Evolutionary conservation across 768 basidiomycete species (phyloP), one percentile per base, ranked within the genome.

Genomic region (Amanita thiersii): DNA sequence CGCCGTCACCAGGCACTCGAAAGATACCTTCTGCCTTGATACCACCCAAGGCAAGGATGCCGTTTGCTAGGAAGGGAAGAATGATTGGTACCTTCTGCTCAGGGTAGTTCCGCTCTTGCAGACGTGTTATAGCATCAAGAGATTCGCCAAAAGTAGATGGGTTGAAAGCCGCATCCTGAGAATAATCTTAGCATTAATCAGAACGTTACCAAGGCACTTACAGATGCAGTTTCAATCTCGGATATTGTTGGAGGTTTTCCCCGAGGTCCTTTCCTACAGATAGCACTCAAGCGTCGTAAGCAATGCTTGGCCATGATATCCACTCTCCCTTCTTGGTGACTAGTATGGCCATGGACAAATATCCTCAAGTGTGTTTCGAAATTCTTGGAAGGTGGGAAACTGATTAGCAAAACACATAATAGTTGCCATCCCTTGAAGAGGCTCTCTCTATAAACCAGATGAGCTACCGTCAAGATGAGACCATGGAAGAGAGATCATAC

Each of bases 81-180:
- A 97, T 87, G 58, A 92, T 89, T 12, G 92, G 92, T 9, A 94
- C 81, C 58, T 80, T 84, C 50, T 85, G 78, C 40, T 76, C 68
- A 2, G 90, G 86, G 52, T 94, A 93, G 38, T 83, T 88, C 30
- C 86, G 77, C 53, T 82, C 80, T 61, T 96, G 92, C 7, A 91
- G 65, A 33, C 84, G 70, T 61, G 86, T 81, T 46, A 90, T 85
- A 18, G 79, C 79, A 48, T 86, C 86, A 9, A 97, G 69, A 0
- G 87, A 81, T 65, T 93, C 90, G 10, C 91, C 90, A 53, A 96
- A 97, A 1, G 86, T 91, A 1, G 89, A 92, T 0, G 92, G 90
- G 49, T 92, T 86, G 65, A 96, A 97, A 5, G 93, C 91, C 19
- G 91, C 90, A 52, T 92, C 89, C 77, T 87, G 52, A 5, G 39